Evolutionary conservation across 768 basidiomycete genomes (phyloP), one percentile per base, ranked within the genome.

Genomic region (Dentipellis sp.): DNA sequence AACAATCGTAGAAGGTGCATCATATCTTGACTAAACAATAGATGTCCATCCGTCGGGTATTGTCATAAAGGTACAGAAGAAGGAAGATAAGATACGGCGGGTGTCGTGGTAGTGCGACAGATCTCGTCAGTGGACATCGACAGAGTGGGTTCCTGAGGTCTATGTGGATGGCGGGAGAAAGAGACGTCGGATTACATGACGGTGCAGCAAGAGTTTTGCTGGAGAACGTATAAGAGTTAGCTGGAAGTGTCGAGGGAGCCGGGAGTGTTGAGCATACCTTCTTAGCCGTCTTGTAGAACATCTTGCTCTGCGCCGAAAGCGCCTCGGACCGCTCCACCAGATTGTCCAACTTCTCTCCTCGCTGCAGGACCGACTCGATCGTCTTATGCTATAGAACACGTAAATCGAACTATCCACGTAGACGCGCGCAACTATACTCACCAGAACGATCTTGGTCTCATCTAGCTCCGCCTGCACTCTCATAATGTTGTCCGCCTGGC

Each of bases 241-340:
- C 3, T 7, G 21, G 9, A 14, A 2, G 21, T 8, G 22, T 11
- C 14, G 5, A 29, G 14, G 10, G 11, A 17, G 10, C n/a, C 21
- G 11, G 29, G 23, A 10, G 17, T 17, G 34, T 51, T 17, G 10
- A 3, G 65, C 79, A 52, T 55, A 93, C 94, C 88, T 94, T 95
- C 88, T 97, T 98, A 2, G 95, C 93, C 8, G 94, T 97, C 86
- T 97, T 97, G 77, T 97, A 98, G 69, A 99, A 99, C 87, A 91
- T 89, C 83, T 97, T 97, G 73, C 84, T 91, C 73, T 94, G 91
- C 14, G 82, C 75, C 39, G 92, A 91, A 55, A 97, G 72, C 36
- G 87, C 86, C 66, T 90, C 86, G 55, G 94, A 97, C 39, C 94
- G 82, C 65, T 97, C 94, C 11, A 98, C 95, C 9, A 98, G 76